Evolutionary conservation across 768 basidiomycete species (phyloP).

Genomic region (Suillus lakei): DNA sequence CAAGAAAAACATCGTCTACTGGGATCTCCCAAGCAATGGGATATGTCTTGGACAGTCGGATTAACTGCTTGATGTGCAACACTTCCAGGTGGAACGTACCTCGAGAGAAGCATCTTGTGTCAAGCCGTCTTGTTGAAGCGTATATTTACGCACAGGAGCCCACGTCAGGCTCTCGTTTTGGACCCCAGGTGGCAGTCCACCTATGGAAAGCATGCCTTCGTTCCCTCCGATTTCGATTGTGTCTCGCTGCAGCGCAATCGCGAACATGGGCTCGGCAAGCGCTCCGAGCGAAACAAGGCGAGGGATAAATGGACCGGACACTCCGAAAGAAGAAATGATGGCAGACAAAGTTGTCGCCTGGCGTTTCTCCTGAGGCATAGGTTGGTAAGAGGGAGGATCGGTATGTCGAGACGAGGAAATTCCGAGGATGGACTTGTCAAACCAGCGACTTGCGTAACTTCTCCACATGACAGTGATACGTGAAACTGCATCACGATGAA

Average conservation of each 20-base stretch:
- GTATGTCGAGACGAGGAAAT: constrained; percentile 5
- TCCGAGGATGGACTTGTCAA: constrained; percentile 14
- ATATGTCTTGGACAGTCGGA: constrained; percentile 45
- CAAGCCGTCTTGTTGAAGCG: constrained; percentile 54
- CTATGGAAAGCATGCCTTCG: constrained; percentile 66
- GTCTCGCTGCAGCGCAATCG: constrained; percentile 71
- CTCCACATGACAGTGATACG: constrained; percentile 12
- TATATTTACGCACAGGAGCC: constrained; percentile 65
- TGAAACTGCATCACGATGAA: background rate
- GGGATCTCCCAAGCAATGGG: constrained; percentile 75
- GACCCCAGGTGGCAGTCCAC: constrained; percentile 61
- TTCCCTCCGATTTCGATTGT: constrained; percentile 72
- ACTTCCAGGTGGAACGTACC: constrained; percentile 40
- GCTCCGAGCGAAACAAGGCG: constrained; percentile 46
- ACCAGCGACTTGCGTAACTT: constrained; percentile 25
- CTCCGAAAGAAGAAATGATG: constrained; percentile 47
- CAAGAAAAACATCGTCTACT: constrained; percentile 73
- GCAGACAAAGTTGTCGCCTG: constrained; percentile 22
- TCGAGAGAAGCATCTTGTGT: constrained; percentile 61
- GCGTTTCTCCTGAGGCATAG: constrained; percentile 7
- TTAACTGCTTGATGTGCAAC: background rate
- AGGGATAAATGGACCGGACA: constrained; percentile 49
- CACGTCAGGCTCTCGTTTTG: constrained; percentile 59
- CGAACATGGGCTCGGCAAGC: constrained; percentile 52
- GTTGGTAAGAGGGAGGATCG: constrained; percentile 3